Base-by-base conservation (phyloP, 1,284 basidiomycete species). In the Xanthoconium separans region DNA sequence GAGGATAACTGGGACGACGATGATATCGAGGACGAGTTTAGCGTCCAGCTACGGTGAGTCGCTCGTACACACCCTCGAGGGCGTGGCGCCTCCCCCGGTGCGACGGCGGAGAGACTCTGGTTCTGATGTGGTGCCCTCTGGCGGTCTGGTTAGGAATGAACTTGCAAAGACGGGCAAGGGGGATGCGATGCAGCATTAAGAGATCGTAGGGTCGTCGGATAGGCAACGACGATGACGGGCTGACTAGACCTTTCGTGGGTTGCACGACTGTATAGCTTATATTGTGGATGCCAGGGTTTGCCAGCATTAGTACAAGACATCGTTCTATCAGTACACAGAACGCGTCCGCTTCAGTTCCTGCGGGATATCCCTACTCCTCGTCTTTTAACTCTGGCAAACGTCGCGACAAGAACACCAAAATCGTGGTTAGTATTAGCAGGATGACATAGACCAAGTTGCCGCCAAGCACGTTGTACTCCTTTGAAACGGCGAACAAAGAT, bases 1-100 rank as follows among this genome's bases (percentile, higher is more conserved):
- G 95, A 98, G 77, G 96, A 98, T 66, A 98, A 98, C 71, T 99
- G 96, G 96, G 96, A 99, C 67, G 96, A 99, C 66, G 96, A 99
- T 73, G 95, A 98, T 72, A 88, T 97, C 58, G 96, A 97, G 70
- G 95, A 98, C 67, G 94, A 98, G 64, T 99, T 98, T 70, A 95
- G 93, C 66, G 87, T 92, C 55, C 94, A 97, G 73, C 76, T 99
- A 63, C 85, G 96, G 95, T 95, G 64, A 64, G 80, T 72, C 2
- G 36, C n/a, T 20, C 27, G 27, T 27, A 27, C 6, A 27, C 27
- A 27, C 27, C 27, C 7, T 27, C 27, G 27, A 27, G 27, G 27
- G 27, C 27, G 27, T 27, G 24, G 6, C 24, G 24, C 24, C 24
- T 24, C 6, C 24, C 24, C 3, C 24, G 33, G 6, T 34, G 33